Conservation (phyloP, 495 filamentous ascomycete genomes). For the Parathielavia appendiculata region DNA sequence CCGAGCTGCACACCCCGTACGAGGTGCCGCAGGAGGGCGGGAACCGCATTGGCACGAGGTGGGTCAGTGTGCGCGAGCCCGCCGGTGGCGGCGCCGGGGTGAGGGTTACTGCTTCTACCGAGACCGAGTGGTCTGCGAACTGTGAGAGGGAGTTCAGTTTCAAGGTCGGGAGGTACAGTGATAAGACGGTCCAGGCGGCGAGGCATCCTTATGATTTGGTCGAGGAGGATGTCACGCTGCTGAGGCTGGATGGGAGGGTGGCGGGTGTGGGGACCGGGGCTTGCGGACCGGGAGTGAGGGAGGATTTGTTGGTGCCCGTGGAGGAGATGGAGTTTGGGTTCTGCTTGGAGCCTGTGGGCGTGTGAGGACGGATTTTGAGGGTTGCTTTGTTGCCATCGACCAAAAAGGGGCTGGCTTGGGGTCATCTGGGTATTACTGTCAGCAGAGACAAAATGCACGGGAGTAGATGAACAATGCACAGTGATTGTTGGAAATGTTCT, state of each 20-base stretch:
- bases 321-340: slow-evolving; percentile 29
- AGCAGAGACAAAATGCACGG: too few species aligned
- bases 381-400: too few species aligned
- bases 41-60: slow-evolving; percentile 56
- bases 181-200: slow-evolving; percentile 47
- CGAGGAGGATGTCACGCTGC: slow-evolving; percentile 43
- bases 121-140: slow-evolving; percentile 6
- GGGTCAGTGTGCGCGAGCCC: slow-evolving; percentile 38
- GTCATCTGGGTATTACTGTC: too few species aligned
- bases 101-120: slow-evolving; percentile 18
- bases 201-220: slow-evolving; percentile 56
- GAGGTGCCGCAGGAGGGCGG: slow-evolving; percentile 61
- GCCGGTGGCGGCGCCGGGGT: slow-evolving; percentile 25
- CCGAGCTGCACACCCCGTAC: slow-evolving; percentile 50
- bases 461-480: too few species aligned
- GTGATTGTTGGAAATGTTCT: not conserved
- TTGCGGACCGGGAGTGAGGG: slow-evolving; percentile 54
- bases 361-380: not conserved
- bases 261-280: slow-evolving; percentile 56
- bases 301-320: slow-evolving; percentile 36
- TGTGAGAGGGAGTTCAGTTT: slow-evolving; percentile 46
- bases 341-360: slow-evolving; percentile 13
- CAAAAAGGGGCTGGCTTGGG: too few species aligned
- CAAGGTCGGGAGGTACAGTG: slow-evolving; percentile 46
- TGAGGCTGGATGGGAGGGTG: slow-evolving; percentile 54